Percentiles rank a stretch among this genome's conserved stretches.
Evolutionary conservation across 345 rosid genomes (phyloP).

Genomic region (Psidium guajava): DNA sequence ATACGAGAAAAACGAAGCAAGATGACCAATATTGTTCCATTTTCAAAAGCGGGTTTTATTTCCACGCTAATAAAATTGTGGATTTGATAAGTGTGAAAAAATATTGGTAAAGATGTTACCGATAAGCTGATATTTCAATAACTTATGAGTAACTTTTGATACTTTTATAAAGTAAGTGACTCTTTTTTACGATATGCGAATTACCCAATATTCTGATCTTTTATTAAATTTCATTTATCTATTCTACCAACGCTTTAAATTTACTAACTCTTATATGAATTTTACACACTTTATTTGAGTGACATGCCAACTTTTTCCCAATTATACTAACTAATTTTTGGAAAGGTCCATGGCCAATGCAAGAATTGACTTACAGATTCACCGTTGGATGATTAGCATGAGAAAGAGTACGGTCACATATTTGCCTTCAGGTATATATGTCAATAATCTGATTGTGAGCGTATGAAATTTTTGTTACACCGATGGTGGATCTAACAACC

Average conservation of each 20-base stretch:
- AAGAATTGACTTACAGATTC: not conserved
- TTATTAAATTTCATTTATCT: not conserved
- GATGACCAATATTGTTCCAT: too few species aligned
- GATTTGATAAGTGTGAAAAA: not conserved
- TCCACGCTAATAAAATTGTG: not conserved
- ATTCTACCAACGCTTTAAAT: not conserved
- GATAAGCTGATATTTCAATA: rapidly evolving
- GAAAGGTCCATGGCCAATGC: not conserved
- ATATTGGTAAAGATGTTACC: not conserved
- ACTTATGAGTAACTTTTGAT: not conserved
- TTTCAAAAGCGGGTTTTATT: not conserved
- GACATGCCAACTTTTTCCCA: not conserved
- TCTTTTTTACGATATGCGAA: not conserved
- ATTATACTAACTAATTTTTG: not conserved
- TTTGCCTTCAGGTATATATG: not conserved
- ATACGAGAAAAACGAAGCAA: too few species aligned
- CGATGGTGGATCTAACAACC: not conserved
- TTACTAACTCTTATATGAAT: not conserved
- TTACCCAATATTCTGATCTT: not conserved
- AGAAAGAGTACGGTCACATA: not conserved
- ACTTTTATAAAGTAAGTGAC: not conserved
- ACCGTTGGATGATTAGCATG: not conserved
- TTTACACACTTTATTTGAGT: not conserved
- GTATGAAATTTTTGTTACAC: not conserved
- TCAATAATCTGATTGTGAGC: not conserved